Base-by-base conservation (phyloP, 176 grass and related monocot species). In the Oryza rufipogon region DNA sequence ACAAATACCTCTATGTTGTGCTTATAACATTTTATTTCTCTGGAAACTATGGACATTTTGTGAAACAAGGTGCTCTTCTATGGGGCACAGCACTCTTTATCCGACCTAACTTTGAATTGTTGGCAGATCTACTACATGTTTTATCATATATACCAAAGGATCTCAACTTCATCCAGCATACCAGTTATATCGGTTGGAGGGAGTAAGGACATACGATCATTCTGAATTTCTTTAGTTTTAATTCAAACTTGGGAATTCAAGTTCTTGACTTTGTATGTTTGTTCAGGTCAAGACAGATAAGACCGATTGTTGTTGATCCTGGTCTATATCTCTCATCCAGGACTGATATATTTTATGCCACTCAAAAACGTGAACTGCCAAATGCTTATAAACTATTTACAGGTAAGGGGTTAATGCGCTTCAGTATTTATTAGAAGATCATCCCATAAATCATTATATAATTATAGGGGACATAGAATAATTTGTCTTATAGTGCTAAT, bases 101-200 rank as follows among this genome's bases (percentile, higher is more conserved):
- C 22, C 44, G 3, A 51, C 25, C 73, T 78, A 41, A 76, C 19
- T 84, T 64, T 46, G 63, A 84, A 39, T 87, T 84, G 34, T 87
- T 83, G 70, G 51, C 89, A 98, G 96, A 98, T 88, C 91, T 95
- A 20, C 87, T 98, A 48, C 96, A 98, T 92, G 89, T 98, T 74
- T 98, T 95, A 56, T 98, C 93, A 76, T 98, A 93, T 71, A 41
- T 98, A 80, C 93, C 93, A 12, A 95, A 60, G 75, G 91, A 98
- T 87, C 93, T 98, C 77, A 98, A 93, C 89, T 98, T 98, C 87
- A 86, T 98, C 83, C 91, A 94, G 67, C 96, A 98, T 80, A 75
- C 91, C 28, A 92, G 89, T 88, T 98, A 98, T 86, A 92, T 98
- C 46, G 89, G 96, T 81, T 92, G 91, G 93, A 95, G 87, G 89